Base-by-base conservation (phyloP, 768 basidiomycete genomes). In the Amanita thiersii region DNA sequence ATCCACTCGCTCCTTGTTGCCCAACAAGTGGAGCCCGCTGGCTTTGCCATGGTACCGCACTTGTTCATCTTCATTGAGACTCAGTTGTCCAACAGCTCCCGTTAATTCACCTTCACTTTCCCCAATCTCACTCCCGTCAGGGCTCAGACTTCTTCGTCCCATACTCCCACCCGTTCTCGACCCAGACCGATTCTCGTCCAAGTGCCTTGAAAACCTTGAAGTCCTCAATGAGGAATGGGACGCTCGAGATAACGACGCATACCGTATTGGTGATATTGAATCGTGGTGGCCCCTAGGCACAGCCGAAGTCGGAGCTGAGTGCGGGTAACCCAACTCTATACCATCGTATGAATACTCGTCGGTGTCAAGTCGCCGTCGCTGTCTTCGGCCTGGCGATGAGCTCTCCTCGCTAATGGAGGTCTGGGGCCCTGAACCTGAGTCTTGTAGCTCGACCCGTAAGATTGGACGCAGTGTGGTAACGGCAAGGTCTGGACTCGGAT, bases 11-110 rank as follows among this genome's bases (percentile, higher is more conserved):
- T 77, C 75, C 45, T 74, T 73, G 49, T 64, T 64, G 11, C 77
- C 77, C 30, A 90, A 60, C 43, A 91, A 66, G 57, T 91, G 79
- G 47, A 91, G 59, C 1, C 88, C 87, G 45, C 84, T 86, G 3
- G 76, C 82, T 58, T 87, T 86, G 20, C 89, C 88, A 52, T 93
- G 90, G 58, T 82, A 92, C 26, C 90, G 66, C 9, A 93, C 78
- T 56, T 92, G 79, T 43, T 78, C 73, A 40, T 91, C 85, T 63
- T 93, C 90, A 52, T 93, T 90, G 50, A 93, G 53, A 48, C 84
- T 86, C 45, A 93, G 66, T 60, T 92, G 88, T 2, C 90, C 90
- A 3, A 91, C 73, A 20, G 86, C 88, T 44, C 80, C 78, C 23
- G 73, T 69, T 24, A 72, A 54, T 21, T 67, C 69, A n/a, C 61